Evolutionary conservation across 164 flowering plant species (phyloP).

Genomic region (Liquidambar formosana): DNA sequence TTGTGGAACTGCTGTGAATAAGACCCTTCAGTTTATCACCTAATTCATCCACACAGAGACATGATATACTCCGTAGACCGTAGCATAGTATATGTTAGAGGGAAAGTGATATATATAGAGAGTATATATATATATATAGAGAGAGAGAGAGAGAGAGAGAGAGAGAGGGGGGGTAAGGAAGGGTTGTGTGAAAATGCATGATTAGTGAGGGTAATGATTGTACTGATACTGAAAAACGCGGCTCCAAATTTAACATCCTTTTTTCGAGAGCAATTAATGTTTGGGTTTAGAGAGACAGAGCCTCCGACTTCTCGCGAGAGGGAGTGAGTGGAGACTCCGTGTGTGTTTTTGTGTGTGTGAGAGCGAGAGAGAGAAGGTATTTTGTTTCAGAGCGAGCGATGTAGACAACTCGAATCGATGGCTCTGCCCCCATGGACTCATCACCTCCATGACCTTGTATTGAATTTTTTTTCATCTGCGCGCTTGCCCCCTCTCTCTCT

Average conservation of each 20-base stretch:
- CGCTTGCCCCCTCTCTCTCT: too few relatives aligned
- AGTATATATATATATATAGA: neutral
- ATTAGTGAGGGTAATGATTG: slow-evolving; percentile 27
- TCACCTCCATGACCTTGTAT: neutral
- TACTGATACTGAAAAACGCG: slow-evolving; percentile 33
- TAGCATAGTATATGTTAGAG: too few relatives aligned
- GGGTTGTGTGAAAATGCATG: slow-evolving; percentile 2
- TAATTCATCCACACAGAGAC: slow-evolving; percentile 12
- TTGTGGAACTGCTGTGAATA: slow-evolving; percentile 38
- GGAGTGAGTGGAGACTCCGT: slow-evolving; percentile 12
- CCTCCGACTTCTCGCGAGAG: slow-evolving; percentile 6
- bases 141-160: slow-evolving; percentile 10
- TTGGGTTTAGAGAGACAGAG: neutral
- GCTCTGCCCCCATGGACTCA: slow-evolving; percentile 15
- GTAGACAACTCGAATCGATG: slow-evolving; percentile 35
- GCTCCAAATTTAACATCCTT: slow-evolving; percentile 19
- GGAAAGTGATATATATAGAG: too few relatives aligned
- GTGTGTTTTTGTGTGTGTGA: neutral
- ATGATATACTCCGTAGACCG: neutral
- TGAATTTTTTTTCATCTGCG: too few relatives aligned
- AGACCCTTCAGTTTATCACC: slow-evolving; percentile 22
- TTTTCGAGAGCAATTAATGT: neutral
- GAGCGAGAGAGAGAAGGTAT: neutral
- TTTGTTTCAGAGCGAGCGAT: slow-evolving; percentile 16
- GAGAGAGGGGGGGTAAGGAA: neutral